Evolutionary conservation across 345 rosid genomes (phyloP).

Genomic region (Populus nigra): DNA sequence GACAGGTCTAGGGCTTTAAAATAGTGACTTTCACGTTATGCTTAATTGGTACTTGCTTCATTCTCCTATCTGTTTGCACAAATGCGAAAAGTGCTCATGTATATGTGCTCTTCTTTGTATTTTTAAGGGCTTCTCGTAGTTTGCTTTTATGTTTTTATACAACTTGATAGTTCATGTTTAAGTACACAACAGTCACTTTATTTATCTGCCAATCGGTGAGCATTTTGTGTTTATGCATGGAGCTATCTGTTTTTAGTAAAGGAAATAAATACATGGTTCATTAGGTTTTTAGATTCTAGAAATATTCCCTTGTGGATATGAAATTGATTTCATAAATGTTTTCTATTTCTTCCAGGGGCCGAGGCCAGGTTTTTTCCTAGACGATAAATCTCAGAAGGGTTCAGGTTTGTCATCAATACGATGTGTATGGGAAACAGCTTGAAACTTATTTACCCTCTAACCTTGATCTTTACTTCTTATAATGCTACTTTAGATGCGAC

Average conservation of each 20-base stretch:
- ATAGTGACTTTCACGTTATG: neutral
- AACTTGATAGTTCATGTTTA: neutral
- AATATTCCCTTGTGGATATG: neutral
- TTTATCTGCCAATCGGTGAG: neutral
- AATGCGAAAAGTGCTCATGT: neutral
- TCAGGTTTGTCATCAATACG: conserved; percentile 29
- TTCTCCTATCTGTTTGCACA: neutral
- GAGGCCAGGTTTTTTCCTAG: conserved; percentile 79
- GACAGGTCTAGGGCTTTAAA: neutral
- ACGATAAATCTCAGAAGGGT: conserved; percentile 71
- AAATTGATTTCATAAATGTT: conserved; percentile 1
- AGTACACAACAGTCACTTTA: neutral
- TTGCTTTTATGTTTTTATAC: neutral
- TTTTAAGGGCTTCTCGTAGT: neutral
- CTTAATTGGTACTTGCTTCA: neutral
- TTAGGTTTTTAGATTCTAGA: neutral
- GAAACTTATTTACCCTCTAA: neutral
- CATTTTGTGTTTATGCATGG: neutral
- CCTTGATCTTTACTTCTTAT: conserved; percentile 7
- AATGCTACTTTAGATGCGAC: conserved; percentile 50
- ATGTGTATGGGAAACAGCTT: neutral
- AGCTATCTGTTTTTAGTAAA: neutral
- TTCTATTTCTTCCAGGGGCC: conserved; percentile 53
- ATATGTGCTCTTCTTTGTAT: neutral
- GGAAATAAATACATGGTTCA: neutral